phyloP scores from a whole-genome alignment of 2,329 filamentous ascomycete species.

The Periglandula ipomoeae region DNA sequence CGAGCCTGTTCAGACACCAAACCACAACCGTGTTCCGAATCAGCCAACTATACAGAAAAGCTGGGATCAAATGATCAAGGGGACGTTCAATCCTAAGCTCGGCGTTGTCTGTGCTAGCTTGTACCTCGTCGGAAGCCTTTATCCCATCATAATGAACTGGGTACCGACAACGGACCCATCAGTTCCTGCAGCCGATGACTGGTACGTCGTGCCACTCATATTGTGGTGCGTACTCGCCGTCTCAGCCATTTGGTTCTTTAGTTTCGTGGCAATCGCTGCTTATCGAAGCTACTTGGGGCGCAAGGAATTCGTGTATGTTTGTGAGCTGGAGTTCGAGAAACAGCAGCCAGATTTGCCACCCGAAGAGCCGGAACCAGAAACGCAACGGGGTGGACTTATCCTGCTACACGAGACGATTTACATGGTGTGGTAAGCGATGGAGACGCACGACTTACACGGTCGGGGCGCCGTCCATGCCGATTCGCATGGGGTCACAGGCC shows the following conservation, averaged over 20 bases:
- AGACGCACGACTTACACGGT: constrained; percentile 11
- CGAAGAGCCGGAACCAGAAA: constrained; percentile 20
- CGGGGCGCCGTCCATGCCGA: background rate
- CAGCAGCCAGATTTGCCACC: constrained; percentile 16
- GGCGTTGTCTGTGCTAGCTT: constrained; percentile 22
- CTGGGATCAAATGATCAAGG: constrained; percentile 24
- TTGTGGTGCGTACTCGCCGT: constrained; percentile 21
- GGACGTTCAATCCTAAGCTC: constrained; percentile 20
- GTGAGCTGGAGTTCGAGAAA: background rate
- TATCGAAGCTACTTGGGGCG: constrained; percentile 19
- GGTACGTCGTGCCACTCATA: constrained; percentile 23
- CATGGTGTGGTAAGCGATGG: constrained; percentile 23
- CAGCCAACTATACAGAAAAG: constrained; percentile 12
- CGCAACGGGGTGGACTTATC: constrained; percentile 18
- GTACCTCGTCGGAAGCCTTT: constrained; percentile 23
- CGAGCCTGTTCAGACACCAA: constrained; percentile 6
- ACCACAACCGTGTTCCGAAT: constrained; percentile 7
- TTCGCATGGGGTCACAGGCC: background rate
- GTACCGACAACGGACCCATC: constrained; percentile 10
- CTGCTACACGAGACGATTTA: constrained; percentile 29
- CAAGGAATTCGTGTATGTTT: constrained; percentile 21
- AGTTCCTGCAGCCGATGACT: constrained; percentile 9
- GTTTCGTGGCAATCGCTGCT: constrained; percentile 22
- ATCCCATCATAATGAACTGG: constrained; percentile 24
- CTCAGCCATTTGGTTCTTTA: constrained; percentile 23